These are phyloP conservation scores for Wickerhamomyces ciferrii DNA, from an alignment of 805 yeast genomes.

Conservation along the genomic window DNA sequence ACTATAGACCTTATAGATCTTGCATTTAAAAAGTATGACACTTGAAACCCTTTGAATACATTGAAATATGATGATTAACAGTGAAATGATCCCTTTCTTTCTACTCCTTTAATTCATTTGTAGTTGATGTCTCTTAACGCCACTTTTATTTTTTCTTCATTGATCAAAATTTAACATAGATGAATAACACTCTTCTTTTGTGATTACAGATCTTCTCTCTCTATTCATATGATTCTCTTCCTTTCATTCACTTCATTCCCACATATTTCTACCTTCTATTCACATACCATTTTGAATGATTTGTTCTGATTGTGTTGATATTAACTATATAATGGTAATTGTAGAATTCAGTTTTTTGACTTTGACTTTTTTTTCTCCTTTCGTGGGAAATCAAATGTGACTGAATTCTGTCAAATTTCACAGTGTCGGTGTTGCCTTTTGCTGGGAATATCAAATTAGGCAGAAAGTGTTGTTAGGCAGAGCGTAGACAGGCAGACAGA, in stretches of 20 bases:
- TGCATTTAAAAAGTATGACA: no score
- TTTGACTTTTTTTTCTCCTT: neutral
- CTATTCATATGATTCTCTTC: neutral
- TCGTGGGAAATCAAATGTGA: neutral
- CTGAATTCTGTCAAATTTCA: neutral
- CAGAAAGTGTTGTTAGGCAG: neutral
- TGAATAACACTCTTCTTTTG: no score
- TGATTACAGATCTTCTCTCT: no score
- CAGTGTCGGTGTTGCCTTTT: no score
- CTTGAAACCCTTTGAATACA: no score
- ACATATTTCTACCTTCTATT: neutral
- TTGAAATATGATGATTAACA: no score
- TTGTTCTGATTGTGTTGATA: constrained; percentile 6
- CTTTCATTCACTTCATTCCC: neutral
- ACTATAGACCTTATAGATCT: no score
- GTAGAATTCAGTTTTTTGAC: constrained; percentile 2
- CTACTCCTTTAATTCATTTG: no score
- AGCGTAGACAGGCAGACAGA: neutral
- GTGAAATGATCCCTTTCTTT: no score
- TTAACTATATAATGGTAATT: neutral
- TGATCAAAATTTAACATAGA: neutral
- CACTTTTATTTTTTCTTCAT: neutral
- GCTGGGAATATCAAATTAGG: neutral
- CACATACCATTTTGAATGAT: constrained; percentile 43
- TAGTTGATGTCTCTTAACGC: neutral